phyloP scores from a whole-genome alignment of 495 filamentous ascomycete species.

The Penicillium subrubescens region DNA sequence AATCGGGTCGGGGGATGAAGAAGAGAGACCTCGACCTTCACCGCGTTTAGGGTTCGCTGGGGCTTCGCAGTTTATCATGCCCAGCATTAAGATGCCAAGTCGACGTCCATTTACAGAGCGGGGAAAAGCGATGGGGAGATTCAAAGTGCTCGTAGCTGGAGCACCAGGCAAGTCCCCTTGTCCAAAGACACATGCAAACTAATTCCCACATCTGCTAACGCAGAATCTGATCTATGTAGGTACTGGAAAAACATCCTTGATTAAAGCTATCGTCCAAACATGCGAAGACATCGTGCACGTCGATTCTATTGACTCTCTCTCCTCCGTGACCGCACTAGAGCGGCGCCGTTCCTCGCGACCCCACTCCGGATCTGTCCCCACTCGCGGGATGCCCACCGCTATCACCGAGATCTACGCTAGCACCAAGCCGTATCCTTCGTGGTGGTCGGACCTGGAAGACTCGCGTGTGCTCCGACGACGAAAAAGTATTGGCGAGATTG shows the following conservation, averaged over 20 bases:
- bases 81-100: slow-evolving; percentile 92
- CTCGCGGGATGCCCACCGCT: slow-evolving; percentile 30
- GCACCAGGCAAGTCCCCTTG: slow-evolving; percentile 62
- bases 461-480: slow-evolving; percentile 67
- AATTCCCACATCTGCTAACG: not conserved
- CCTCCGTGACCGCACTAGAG: slow-evolving; percentile 27
- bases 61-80: slow-evolving; percentile 93
- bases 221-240: slow-evolving; percentile 36
- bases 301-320: slow-evolving; percentile 79
- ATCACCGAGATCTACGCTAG: slow-evolving; percentile 90
- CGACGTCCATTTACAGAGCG: slow-evolving; percentile 87
- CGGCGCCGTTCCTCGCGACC: slow-evolving; percentile 32
- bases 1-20: slow-evolving; percentile 51
- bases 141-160: slow-evolving; percentile 89
- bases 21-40: slow-evolving; percentile 32
- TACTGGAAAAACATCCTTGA: slow-evolving; percentile 84
- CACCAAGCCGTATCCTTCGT: slow-evolving; percentile 86
- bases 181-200: not conserved
- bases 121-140: slow-evolving; percentile 78
- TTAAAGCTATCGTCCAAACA: slow-evolving; percentile 90
- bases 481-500: slow-evolving; percentile 77
- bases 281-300: slow-evolving; percentile 97
- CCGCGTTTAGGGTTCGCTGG: slow-evolving; percentile 41
- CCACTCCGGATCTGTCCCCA: slow-evolving; percentile 33
- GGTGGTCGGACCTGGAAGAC: slow-evolving; percentile 92